Conservation (phyloP, 495 filamentous ascomycete genomes). For the Penicillium psychrofluorescens region DNA sequence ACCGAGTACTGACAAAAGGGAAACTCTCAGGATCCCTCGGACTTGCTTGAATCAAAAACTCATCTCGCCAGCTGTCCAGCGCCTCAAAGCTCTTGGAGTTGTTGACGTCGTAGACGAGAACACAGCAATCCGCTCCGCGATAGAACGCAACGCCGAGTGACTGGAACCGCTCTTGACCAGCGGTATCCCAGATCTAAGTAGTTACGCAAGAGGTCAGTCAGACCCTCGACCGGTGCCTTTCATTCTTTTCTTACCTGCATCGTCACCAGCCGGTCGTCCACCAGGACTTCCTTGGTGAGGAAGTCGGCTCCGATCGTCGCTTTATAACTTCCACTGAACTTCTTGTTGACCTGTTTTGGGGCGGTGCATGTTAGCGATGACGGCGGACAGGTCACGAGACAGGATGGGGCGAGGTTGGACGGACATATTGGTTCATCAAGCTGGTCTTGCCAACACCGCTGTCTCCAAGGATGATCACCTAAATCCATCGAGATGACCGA, state of each 20-base stretch:
- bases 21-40: slow-evolving; percentile 96
- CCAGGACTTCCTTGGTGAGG: slow-evolving; percentile 93
- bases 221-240: no score
- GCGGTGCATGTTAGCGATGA: slow-evolving; percentile 14
- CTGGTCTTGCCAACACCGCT: slow-evolving; percentile 98
- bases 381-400: slow-evolving; percentile 2
- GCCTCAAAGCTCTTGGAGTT: slow-evolving; percentile 99
- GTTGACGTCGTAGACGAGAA: slow-evolving; percentile 97
- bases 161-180: slow-evolving; percentile 96
- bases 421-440: slow-evolving; percentile 99
- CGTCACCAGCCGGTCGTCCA: slow-evolving; percentile 93
- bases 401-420: slow-evolving; percentile 23
- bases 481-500: background rate
- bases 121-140: slow-evolving; percentile 96
- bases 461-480: slow-evolving; percentile 98
- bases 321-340: slow-evolving; percentile 99
- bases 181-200: slow-evolving; percentile 90
- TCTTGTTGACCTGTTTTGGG: slow-evolving; percentile 85
- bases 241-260: slow-evolving; percentile 70
- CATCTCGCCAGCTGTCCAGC: slow-evolving; percentile 95
- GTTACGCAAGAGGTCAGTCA: no score
- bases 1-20: slow-evolving; percentile 70
- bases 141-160: slow-evolving; percentile 98
- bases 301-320: slow-evolving; percentile 99
- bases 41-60: slow-evolving; percentile 96